Evolutionary conservation across 2,329 filamentous ascomycete species (phyloP), one percentile per base, ranked within the genome.

Genomic region (Xylariaceae sp.): DNA sequence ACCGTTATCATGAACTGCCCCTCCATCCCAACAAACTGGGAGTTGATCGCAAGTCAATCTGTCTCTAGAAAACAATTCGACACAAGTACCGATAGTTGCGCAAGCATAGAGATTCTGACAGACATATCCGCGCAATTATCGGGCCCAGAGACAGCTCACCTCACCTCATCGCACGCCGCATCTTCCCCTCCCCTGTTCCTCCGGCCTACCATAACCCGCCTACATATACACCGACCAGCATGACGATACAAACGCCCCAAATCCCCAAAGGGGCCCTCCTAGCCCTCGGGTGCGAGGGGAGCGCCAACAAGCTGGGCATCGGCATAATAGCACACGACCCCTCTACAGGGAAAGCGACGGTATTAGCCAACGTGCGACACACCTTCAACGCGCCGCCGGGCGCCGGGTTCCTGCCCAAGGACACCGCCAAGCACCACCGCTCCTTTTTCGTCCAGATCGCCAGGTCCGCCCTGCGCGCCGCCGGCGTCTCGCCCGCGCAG

Each of bases 281-380:
- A 47, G 71, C 75, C 52, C 65, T 80, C 47, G 76, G 76, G 49
- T 76, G 72, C 60, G 92, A 98, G 71, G 90, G 92, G 62, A 95
- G 88, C 41, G 92, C 92, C 65, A 98, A 98, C 73, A 98, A 98
- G 67, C 80, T 98, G 36, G 92, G 90, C 51, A 83, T 97, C 42
- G 92, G 92, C 57, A 72, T 98, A 42, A 95, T 98, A 61, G 76
- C 80, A 16, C 92, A 97, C 69, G 73, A 80, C 40, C 65, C 54
- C 38, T 63, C 67, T 18, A 67, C 71, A 43, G 64, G 68, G 43
- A 67, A 73, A 26, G 75, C 83, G 14, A 68, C 72, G 50, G 82
- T 98, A 59, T 86, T 98, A 51, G 82, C 89, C 59, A 98, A 98
- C 69, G 75, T 98, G 50, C 85, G 92, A 38, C 85, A 97, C 68